Conservation (phyloP, 2,329 filamentous ascomycete species). For the Alternaria triticimaculans region DNA sequence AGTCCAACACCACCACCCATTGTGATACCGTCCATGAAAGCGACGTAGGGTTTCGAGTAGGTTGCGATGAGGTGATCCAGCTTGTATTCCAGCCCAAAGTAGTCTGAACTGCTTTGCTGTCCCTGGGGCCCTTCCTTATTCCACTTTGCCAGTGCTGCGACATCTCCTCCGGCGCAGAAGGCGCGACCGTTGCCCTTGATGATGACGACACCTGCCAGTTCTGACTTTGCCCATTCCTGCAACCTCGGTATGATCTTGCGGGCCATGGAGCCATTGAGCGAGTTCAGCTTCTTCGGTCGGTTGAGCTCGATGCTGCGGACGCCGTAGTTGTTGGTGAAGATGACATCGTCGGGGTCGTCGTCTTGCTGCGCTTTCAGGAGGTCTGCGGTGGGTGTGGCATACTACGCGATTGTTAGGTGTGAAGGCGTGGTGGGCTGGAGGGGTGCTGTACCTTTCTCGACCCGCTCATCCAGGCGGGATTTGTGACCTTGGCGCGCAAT, state of each 20-base stretch:
- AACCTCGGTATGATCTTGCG: slow-evolving; percentile 90
- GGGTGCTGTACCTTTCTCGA: slow-evolving; percentile 57
- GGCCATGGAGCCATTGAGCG: slow-evolving; percentile 92
- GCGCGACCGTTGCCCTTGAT: slow-evolving; percentile 89
- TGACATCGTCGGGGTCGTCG: slow-evolving; percentile 87
- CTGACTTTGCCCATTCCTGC: slow-evolving; percentile 92
- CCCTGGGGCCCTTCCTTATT: slow-evolving; percentile 74
- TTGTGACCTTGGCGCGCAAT: slow-evolving; percentile 75
- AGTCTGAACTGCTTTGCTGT: slow-evolving; percentile 76
- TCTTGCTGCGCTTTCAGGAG: slow-evolving; percentile 62
- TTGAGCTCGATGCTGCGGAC: slow-evolving; percentile 94
- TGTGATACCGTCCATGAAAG: slow-evolving; percentile 96
- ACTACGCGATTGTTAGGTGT: slow-evolving; percentile 34
- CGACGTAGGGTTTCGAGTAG: slow-evolving; percentile 89
- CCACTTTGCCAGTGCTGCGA: slow-evolving; percentile 75
- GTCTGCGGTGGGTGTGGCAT: slow-evolving; percentile 43
- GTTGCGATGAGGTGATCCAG: slow-evolving; percentile 95
- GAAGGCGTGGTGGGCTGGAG: not conserved
- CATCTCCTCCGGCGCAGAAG: slow-evolving; percentile 93
- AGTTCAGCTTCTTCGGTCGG: slow-evolving; percentile 88
- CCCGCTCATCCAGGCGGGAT: slow-evolving; percentile 61
- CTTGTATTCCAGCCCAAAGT: slow-evolving; percentile 95
- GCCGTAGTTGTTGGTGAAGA: slow-evolving; percentile 88
- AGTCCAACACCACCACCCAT: slow-evolving; percentile 98
- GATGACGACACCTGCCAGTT: slow-evolving; percentile 89